Evolutionary conservation across 2,329 filamentous ascomycete species (phyloP).

Genomic region (Diaporthe batatas): DNA sequence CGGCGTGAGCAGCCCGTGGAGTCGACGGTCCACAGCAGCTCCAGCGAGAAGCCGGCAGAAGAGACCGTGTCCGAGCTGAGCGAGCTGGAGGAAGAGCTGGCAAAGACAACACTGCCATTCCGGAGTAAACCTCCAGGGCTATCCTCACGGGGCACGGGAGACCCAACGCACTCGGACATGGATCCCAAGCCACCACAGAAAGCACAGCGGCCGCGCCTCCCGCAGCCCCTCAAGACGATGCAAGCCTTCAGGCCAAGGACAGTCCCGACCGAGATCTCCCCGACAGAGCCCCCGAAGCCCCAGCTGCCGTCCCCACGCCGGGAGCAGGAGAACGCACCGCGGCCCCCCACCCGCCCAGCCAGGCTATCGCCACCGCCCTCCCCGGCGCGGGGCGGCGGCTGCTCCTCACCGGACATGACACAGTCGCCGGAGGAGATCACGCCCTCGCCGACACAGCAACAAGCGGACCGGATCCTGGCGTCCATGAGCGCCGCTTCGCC

Average conservation of each 20-base stretch:
- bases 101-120: constrained; percentile 42
- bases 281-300: constrained; percentile 20
- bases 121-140: background rate
- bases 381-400: background rate
- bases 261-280: constrained; percentile 31
- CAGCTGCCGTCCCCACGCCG: constrained; percentile 12
- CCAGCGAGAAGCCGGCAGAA: constrained; percentile 41
- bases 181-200: background rate
- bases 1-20: constrained; percentile 1
- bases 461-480: constrained; percentile 69
- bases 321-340: background rate
- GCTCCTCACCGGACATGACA: background rate
- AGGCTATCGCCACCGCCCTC: constrained; percentile 20
- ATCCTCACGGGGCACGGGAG: background rate
- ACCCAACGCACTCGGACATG: background rate
- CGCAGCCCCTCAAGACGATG: constrained; percentile 35
- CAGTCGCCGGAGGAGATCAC: constrained; percentile 43
- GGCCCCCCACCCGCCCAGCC: background rate
- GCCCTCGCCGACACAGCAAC: constrained; percentile 60
- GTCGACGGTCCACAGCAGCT: constrained; percentile 33
- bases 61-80: constrained; percentile 64
- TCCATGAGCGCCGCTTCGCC: constrained; percentile 68
- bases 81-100: constrained; percentile 64
- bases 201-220: constrained; percentile 1
- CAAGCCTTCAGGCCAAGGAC: constrained; percentile 34